Evolutionary conservation across 345 rosid genomes (phyloP).

Genomic region (Orychophragmus violaceus): DNA sequence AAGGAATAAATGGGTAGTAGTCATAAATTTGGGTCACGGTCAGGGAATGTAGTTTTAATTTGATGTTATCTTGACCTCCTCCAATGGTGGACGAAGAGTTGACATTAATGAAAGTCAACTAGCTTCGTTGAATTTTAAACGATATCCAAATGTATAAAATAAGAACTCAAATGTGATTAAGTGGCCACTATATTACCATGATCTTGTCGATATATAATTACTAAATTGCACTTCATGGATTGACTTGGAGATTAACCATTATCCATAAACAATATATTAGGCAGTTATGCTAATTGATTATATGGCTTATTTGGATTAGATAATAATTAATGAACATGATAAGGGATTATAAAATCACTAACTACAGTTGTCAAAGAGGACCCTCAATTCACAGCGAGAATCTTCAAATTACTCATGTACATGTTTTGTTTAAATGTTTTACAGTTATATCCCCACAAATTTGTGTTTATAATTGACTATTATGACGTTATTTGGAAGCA

Average conservation of each 20-base stretch:
- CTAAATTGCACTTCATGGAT: conserved; percentile 22
- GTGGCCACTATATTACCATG: conserved; percentile 24
- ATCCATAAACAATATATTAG: neutral
- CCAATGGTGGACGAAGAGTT: conserved; percentile 26
- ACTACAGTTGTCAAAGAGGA: neutral
- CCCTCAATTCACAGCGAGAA: too few species aligned
- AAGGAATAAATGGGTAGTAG: neutral
- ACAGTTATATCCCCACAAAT: neutral
- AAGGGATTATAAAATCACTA: neutral
- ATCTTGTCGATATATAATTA: neutral
- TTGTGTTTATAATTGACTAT: neutral
- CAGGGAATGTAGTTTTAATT: conserved; percentile 11
- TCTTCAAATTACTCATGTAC: too few species aligned
- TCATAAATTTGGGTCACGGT: neutral
- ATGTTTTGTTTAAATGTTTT: too few species aligned
- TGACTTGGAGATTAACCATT: conserved; percentile 12
- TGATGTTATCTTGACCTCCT: conserved; percentile 6
- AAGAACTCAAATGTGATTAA: conserved; percentile 4
- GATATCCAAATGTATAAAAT: neutral
- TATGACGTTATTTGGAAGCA: neutral
- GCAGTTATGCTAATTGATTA: conserved; percentile 3
- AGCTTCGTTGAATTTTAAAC: conserved; percentile 7
- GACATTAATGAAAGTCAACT: conserved; percentile 23
- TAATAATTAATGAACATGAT: neutral
- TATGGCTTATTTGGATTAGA: neutral